Evolutionary conservation across 208 protist species (phyloP), one percentile per base, ranked within the genome.

Genomic region (Zelonia costaricensis): DNA sequence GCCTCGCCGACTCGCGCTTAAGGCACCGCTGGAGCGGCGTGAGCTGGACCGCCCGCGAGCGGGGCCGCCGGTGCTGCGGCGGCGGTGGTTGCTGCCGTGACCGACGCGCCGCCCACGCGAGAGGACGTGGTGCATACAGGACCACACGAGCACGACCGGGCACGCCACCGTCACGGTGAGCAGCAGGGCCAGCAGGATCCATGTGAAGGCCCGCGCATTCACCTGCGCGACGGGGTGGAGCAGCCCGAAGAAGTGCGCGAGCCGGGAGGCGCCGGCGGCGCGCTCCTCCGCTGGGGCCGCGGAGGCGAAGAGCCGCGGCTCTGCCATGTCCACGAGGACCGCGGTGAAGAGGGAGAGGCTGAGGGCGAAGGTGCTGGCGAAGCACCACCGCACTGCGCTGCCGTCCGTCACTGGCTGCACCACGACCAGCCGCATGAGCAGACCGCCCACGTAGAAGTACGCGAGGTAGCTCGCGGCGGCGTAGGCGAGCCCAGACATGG

Each of bases 351-450:
- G 62, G 10, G 58, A 57, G n/a, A 70, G 7, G 7, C 62, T 70
- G 15, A 70, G 33, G 15, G 70, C 46, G 40, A 76, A 65, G 38
- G 54, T 67, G 44, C 58, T 70, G 27, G 62, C 62, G 39, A 76
- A 76, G 57, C 51, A 62, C 43, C 55, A 69, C 10, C 57, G 62
- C 67, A 51, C 53, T 8, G 61, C 43, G 16, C 43, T 57, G 43
- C 49, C 40, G 15, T 67, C 46, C 5, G 47, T 46, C 1, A 59
- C 33, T n/a, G 54, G 35, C 44, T 72, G 66, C 44, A 71, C 67
- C 13, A 80, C 46, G 4, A 74, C 55, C 1, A 67, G 71, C 15
- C 56, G 42, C 63, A 77, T 70, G 31, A 77, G 58, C 13, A 77
- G 58, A 25, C 27, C 31, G 36, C 63, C 72, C 20, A 69, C 23